These are phyloP conservation scores for Graphilbum ipis-grandicollis DNA, from an alignment of 2,329 filamentous ascomycete species.

Conservation along the genomic window DNA sequence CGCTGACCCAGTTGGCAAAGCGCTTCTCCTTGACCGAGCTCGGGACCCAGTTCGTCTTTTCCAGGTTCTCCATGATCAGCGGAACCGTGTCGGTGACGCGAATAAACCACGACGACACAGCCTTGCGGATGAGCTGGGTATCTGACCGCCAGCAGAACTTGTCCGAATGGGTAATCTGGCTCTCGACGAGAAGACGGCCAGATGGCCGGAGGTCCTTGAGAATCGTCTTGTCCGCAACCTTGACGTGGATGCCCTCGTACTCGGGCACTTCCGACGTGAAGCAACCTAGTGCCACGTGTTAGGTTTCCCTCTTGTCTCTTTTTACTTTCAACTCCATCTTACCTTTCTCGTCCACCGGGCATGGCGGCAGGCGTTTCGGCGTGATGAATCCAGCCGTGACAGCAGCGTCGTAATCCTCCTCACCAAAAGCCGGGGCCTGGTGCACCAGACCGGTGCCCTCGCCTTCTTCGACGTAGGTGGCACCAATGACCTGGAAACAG, in stretches of 20 bases:
- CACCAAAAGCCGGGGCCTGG: constrained; percentile 82
- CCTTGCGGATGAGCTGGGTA: constrained; percentile 80
- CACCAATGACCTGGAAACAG: constrained; percentile 65
- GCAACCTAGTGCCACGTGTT: constrained; percentile 21
- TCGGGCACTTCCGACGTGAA: constrained; percentile 65
- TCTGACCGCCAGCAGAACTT: constrained; percentile 93
- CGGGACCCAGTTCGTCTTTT: constrained; percentile 83
- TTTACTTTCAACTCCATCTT: no score
- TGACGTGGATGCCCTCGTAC: constrained; percentile 77
- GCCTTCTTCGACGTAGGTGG: constrained; percentile 72
- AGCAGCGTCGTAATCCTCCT: constrained; percentile 85
- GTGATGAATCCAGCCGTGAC: constrained; percentile 60
- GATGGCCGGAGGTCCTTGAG: constrained; percentile 71
- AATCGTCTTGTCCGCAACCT: constrained; percentile 82
- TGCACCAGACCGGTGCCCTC: constrained; percentile 91
- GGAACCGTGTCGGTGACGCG: constrained; percentile 71
- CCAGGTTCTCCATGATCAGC: constrained; percentile 78
- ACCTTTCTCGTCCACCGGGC: constrained; percentile 59
- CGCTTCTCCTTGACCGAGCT: constrained; percentile 79
- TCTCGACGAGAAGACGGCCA: constrained; percentile 66
- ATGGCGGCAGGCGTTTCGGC: constrained; percentile 63
- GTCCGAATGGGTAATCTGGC: constrained; percentile 79
- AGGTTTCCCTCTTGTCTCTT: no score
- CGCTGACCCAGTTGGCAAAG: constrained; percentile 80
- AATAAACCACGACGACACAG: constrained; percentile 90